These are phyloP conservation scores for Fusarium sp. DNA, from an alignment of 2,329 filamentous ascomycete species.

Conservation along the genomic window DNA sequence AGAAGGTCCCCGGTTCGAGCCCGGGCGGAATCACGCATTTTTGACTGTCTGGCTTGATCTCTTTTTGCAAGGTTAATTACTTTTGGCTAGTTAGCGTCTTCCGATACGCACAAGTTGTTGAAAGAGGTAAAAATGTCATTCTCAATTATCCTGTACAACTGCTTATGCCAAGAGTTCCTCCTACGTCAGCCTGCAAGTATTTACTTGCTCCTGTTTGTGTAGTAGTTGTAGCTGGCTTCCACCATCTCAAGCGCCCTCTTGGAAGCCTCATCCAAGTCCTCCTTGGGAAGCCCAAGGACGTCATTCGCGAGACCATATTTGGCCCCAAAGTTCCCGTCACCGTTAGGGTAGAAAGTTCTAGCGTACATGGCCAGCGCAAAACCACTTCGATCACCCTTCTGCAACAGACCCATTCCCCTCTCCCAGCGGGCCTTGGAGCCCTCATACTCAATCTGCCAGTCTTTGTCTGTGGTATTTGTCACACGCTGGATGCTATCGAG, in stretches of 20 bases:
- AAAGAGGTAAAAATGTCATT: too few species aligned
- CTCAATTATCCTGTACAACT: too few species aligned
- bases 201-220: conserved; percentile 28
- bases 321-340: conserved; percentile 60
- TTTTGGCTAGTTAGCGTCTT: too few species aligned
- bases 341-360: conserved; percentile 65
- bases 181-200: too few species aligned
- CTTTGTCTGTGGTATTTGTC: conserved; percentile 68
- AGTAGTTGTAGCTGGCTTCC: conserved; percentile 42
- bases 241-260: conserved; percentile 63
- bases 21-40: conserved; percentile 43
- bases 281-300: conserved; percentile 69
- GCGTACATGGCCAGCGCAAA: conserved; percentile 69
- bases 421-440: conserved; percentile 62
- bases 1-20: conserved; percentile 44
- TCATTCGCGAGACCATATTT: conserved; percentile 62
- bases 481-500: conserved; percentile 73
- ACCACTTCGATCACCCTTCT: conserved; percentile 57
- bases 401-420: conserved; percentile 62
- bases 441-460: conserved; percentile 66
- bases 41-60: neutral
- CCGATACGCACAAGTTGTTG: too few species aligned
- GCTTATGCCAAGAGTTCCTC: neutral
- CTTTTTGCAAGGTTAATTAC: too few species aligned
- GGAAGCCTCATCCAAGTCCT: conserved; percentile 72